phyloP scores from a whole-genome alignment of 192 early-diverging fungal species.

The Spizellomyces punctatus region DNA sequence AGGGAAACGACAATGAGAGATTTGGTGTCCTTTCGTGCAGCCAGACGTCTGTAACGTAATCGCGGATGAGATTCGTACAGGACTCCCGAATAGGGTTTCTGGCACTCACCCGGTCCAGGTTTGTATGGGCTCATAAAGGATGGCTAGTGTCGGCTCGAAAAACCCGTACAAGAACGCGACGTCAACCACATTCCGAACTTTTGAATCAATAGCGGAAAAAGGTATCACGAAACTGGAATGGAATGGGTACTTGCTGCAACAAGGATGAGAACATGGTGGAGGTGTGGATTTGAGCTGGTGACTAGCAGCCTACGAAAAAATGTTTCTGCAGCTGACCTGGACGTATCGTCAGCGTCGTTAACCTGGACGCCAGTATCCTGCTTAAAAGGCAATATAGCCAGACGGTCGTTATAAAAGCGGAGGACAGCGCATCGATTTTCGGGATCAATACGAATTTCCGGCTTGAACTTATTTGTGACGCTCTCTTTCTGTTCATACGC shows the following conservation, averaged over 20 bases:
- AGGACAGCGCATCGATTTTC: constrained; percentile 86
- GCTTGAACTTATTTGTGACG: constrained; percentile 62
- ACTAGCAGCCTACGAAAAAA: not conserved
- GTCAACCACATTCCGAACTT: constrained; percentile 81
- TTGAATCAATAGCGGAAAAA: constrained; percentile 39
- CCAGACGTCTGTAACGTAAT: constrained; percentile 54
- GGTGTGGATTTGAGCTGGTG: not conserved
- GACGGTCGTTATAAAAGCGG: constrained; percentile 82
- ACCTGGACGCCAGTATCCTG: constrained; percentile 43
- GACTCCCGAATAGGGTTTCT: not conserved
- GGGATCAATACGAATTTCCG: constrained; percentile 78
- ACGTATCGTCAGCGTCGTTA: constrained; percentile 58
- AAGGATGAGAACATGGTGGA: not conserved
- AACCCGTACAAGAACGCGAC: constrained; percentile 90
- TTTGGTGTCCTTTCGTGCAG: constrained; percentile 68
- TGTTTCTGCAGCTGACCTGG: constrained; percentile 41
- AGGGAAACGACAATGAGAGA: constrained; percentile 84
- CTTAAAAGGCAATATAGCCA: constrained; percentile 88
- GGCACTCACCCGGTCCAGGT: constrained; percentile 82
- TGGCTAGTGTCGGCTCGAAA: constrained; percentile 90
- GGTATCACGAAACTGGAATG: constrained; percentile 47
- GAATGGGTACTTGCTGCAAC: constrained; percentile 46
- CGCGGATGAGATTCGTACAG: not conserved
- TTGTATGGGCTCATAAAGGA: constrained; percentile 83
- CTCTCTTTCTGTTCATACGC: constrained; percentile 59